phyloP scores from a whole-genome alignment of 2,329 filamentous ascomycete genomes.

The Dothideomycetes sp. region DNA sequence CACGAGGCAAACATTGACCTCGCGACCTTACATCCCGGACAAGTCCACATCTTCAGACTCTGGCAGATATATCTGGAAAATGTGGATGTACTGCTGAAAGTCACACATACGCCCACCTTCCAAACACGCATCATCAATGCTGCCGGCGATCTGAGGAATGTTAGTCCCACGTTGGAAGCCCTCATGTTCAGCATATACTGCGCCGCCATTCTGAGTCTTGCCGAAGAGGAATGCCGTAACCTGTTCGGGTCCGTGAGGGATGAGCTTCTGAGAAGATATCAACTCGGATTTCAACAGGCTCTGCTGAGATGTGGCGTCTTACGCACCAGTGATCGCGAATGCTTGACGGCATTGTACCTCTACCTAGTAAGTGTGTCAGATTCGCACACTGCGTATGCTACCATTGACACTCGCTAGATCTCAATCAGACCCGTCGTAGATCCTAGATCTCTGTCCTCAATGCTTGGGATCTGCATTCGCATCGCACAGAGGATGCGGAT shows the following conservation, averaged over 20 bases:
- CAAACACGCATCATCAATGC: constrained; percentile 56
- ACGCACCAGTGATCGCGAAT: constrained; percentile 30
- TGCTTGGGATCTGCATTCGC: constrained; percentile 55
- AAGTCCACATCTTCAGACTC: constrained; percentile 55
- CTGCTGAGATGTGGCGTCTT: constrained; percentile 33
- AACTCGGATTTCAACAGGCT: constrained; percentile 36
- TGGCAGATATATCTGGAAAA: constrained; percentile 68
- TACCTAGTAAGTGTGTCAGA: constrained; percentile 33
- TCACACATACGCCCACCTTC: constrained; percentile 60
- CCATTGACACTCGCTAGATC: constrained; percentile 32
- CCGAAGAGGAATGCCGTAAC: constrained; percentile 40
- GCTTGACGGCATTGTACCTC: constrained; percentile 41
- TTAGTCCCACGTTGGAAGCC: constrained; percentile 50
- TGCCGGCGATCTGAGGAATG: constrained; percentile 41
- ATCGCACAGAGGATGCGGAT: constrained; percentile 59
- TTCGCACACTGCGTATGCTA: constrained; percentile 7
- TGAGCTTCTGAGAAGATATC: constrained; percentile 30
- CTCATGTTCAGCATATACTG: constrained; percentile 56
- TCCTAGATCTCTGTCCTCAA: constrained; percentile 48
- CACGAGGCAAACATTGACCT: constrained; percentile 31
- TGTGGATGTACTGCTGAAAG: constrained; percentile 62
- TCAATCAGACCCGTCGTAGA: constrained; percentile 48
- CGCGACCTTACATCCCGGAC: constrained; percentile 47
- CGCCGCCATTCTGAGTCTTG: constrained; percentile 47
- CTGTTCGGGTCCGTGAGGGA: constrained; percentile 27